Base-by-base conservation (phyloP, 164 flowering plant genomes). In the Umbellularia californica region DNA sequence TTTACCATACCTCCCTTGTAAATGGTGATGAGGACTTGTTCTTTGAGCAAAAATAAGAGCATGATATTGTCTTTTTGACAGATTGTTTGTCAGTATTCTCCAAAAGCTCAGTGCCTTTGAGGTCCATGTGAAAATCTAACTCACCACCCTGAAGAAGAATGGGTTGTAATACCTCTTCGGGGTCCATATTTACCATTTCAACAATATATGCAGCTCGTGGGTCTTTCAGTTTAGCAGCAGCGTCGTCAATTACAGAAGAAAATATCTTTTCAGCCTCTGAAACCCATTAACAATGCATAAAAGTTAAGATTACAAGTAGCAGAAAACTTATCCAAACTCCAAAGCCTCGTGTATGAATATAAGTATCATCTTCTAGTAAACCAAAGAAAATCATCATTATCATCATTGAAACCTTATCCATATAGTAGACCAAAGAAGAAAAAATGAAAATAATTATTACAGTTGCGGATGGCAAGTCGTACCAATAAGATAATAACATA, bases 151-250 rank as follows among this genome's bases (percentile, higher is more conserved):
- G 88, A 64, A 95, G 27, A 68, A 93, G 70, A 70, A 87, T 81
- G 75, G 91, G 83, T 50, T 47, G 81, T 60, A 82, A 75, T 69
- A 65, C 80, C 73, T 79, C 87, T 6, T 74, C 76, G 65, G 82
- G 83, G 69, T 80, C 65, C 79, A 69, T 75, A 22, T 78, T 77
- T 20, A 77, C 69, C 14, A 85, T 71, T 80, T 88, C 90, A 58
- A 90, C 63, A 58, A 92, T 73, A 78, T 82, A 95, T 64, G 80
- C 83, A 58, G 75, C 82, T 58, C 86, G 74, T 22, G 88, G 85
- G 77, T 90, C 95, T 81, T 77, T 87, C 25, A 93, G 82, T 80
- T 83, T 85, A 50, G 83, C 82, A 77, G 82, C 81, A 82, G 83
- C 85, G 17, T 79, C 87, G 60, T 89, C 88, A 72, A 71, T 81